Conservation (phyloP, 192 early-diverging fungal genomes). For the Haplosporangium gracile region DNA sequence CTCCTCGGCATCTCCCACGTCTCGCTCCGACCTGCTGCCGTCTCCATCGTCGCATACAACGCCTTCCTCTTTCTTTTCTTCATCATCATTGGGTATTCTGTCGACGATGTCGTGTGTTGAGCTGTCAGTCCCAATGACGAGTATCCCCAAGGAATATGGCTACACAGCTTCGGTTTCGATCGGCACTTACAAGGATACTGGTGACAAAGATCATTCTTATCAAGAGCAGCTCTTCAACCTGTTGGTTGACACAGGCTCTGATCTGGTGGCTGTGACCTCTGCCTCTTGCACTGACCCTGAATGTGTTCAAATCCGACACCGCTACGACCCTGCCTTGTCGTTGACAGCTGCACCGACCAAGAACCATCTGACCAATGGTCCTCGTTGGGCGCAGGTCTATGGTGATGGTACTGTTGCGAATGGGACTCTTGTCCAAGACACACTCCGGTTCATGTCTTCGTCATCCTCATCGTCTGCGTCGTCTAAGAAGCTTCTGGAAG, state of each 20-base stretch:
- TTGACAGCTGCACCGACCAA: background rate
- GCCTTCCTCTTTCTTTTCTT: background rate
- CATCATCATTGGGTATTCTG: background rate
- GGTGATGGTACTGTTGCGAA: slow-evolving; percentile 38
- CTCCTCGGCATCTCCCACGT: background rate
- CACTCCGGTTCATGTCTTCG: slow-evolving; percentile 19
- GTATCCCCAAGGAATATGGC: slow-evolving; percentile 33
- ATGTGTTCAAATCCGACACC: slow-evolving; percentile 23
- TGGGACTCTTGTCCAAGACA: slow-evolving; percentile 41
- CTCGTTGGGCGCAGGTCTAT: slow-evolving; percentile 35
- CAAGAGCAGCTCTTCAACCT: slow-evolving; percentile 25
- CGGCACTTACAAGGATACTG: slow-evolving; percentile 14
- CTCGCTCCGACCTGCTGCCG: background rate
- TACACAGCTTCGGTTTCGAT: slow-evolving; percentile 39
- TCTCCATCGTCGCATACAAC: background rate
- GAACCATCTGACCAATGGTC: slow-evolving; percentile 12
- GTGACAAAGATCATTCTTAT: background rate
- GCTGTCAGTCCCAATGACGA: slow-evolving; percentile 15
- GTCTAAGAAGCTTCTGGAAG: background rate
- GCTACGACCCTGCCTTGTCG: slow-evolving; percentile 19
- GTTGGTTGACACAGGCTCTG: slow-evolving; percentile 45
- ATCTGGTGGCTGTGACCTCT: slow-evolving; percentile 37
- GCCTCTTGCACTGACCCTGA: slow-evolving; percentile 10
- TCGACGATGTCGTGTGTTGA: background rate
- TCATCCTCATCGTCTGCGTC: background rate